phyloP scores from a whole-genome alignment of 1,139 yeast species.

The Suhomyces atakaporum region DNA sequence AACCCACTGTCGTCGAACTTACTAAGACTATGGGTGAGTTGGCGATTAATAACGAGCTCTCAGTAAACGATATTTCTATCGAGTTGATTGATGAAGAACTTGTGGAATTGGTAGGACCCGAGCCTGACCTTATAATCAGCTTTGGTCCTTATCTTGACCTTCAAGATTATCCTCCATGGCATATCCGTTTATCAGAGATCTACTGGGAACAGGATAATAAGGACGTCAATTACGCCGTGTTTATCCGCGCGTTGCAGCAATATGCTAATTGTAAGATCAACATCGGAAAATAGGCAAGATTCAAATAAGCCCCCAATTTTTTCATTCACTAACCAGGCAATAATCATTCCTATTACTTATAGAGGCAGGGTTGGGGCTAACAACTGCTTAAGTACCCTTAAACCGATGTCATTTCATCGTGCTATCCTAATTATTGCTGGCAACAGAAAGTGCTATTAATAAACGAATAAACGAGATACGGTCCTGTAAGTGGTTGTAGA shows the following conservation, averaged over 20 bases:
- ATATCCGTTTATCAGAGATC: slow-evolving; percentile 83
- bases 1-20: slow-evolving; percentile 84
- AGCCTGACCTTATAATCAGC: slow-evolving; percentile 83
- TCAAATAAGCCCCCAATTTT: too few species aligned
- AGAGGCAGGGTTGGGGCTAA: too few species aligned
- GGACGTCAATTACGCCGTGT: slow-evolving; percentile 80
- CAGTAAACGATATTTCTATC: slow-evolving; percentile 69
- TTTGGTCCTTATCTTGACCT: slow-evolving; percentile 87
- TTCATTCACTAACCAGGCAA: too few species aligned
- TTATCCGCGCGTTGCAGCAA: slow-evolving; percentile 77
- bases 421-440: too few species aligned
- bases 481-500: too few species aligned
- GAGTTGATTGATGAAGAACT: slow-evolving; percentile 76
- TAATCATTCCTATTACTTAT: too few species aligned
- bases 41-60: slow-evolving; percentile 61
- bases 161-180: slow-evolving; percentile 99
- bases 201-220: slow-evolving; percentile 88
- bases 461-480: too few species aligned
- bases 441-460: too few species aligned
- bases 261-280: slow-evolving; percentile 82
- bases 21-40: slow-evolving; percentile 84
- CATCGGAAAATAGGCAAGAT: slow-evolving; percentile 69
- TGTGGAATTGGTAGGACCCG: slow-evolving; percentile 75
- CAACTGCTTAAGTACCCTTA: too few species aligned
- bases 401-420: too few species aligned